phyloP scores from a whole-genome alignment of 1,139 yeast species.

The Geotrichum aggregatum region DNA sequence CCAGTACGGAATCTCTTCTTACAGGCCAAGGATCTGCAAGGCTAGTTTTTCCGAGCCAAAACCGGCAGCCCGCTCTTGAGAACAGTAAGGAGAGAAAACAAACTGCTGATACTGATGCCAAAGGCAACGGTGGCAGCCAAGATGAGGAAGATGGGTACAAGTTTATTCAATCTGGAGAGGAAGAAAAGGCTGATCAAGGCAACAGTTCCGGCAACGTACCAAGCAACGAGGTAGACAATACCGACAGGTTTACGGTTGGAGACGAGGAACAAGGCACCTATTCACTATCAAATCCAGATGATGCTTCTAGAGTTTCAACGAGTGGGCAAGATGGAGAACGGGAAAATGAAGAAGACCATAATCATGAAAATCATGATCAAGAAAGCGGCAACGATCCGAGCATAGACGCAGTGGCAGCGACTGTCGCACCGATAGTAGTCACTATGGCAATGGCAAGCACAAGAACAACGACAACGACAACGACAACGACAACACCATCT shows the following conservation, averaged over 20 bases:
- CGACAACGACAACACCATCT: not conserved
- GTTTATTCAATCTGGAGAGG: constrained; percentile 1
- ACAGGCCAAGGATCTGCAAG: not conserved
- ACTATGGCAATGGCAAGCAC: not conserved
- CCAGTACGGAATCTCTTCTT: not conserved
- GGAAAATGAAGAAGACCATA: not conserved
- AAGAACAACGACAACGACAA: not conserved
- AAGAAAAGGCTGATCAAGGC: not conserved
- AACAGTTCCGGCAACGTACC: no score
- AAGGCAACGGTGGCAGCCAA: not conserved
- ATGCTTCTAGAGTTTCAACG: no score
- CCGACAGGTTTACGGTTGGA: no score
- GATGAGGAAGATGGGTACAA: not conserved
- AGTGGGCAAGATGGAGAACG: not conserved
- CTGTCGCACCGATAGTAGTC: not conserved
- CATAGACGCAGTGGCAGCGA: not conserved
- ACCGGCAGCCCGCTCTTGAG: not conserved
- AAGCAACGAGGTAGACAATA: no score
- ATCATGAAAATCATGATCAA: not conserved
- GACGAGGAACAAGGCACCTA: no score
- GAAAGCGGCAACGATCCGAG: not conserved
- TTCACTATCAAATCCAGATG: no score
- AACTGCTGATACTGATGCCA: not conserved
- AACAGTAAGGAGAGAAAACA: not conserved
- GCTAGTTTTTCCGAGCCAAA: constrained; percentile 2